A percentile compares a stretch with the other conserved stretches of the same genome.
Conservation (phyloP, 2,329 filamentous ascomycete genomes). For the Fusarium sp. region DNA sequence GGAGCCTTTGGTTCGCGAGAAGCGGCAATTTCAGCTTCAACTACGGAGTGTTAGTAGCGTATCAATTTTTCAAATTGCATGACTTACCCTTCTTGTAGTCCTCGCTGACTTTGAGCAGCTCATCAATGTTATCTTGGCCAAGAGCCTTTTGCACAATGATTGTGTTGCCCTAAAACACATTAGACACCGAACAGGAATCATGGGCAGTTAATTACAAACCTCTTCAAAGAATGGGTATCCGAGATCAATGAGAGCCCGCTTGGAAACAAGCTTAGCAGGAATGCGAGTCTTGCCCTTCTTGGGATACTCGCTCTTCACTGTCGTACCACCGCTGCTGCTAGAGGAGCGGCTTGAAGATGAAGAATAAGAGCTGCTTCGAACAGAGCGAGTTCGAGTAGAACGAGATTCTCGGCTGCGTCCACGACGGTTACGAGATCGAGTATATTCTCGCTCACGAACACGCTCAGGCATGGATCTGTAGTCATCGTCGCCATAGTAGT, state of each 20-base stretch:
- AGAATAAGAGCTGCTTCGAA: constrained; percentile 57
- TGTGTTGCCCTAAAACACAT: constrained; percentile 72
- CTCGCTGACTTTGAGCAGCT: constrained; percentile 85
- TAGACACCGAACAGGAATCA: neutral
- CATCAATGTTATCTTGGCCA: constrained; percentile 90
- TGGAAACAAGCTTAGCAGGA: constrained; percentile 82
- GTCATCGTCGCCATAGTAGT: constrained; percentile 78
- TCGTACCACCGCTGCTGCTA: constrained; percentile 62
- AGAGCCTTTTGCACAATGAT: constrained; percentile 87
- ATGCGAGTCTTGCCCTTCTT: constrained; percentile 92
- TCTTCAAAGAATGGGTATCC: constrained; percentile 90
- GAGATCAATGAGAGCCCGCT: constrained; percentile 83
- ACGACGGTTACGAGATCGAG: constrained; percentile 58
- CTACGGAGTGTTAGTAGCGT: constrained; percentile 13
- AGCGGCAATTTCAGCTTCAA: constrained; percentile 32
- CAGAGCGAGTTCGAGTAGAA: constrained; percentile 54
- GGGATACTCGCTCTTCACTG: constrained; percentile 72
- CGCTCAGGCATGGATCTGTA: constrained; percentile 71
- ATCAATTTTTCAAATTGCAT: rapidly evolving
- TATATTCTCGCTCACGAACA: constrained; percentile 71
- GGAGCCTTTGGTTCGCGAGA: constrained; percentile 19
- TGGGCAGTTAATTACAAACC: constrained; percentile 60
- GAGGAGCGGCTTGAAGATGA: constrained; percentile 59
- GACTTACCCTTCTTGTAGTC: constrained; percentile 73
- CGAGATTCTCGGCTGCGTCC: constrained; percentile 55